phyloP scores from a whole-genome alignment of 2,329 filamentous ascomycete genomes.

The Alternaria sp. region DNA sequence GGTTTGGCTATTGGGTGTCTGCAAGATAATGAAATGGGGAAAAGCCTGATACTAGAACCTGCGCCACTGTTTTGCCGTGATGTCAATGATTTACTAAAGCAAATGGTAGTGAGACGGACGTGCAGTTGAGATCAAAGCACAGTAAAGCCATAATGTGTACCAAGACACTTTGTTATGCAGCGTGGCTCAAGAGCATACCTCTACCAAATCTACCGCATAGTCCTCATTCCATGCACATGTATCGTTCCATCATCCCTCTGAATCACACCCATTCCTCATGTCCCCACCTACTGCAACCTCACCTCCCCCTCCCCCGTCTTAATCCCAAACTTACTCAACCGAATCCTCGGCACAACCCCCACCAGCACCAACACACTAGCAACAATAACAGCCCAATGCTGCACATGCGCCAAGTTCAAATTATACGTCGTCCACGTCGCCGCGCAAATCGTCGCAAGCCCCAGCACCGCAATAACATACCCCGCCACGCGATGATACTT shows the following conservation, averaged over 20 bases:
- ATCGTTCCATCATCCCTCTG: no score
- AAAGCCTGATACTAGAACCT: no score
- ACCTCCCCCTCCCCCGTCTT: conserved; percentile 23
- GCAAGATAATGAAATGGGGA: no score
- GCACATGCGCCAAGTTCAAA: conserved; percentile 69
- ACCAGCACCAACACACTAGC: conserved; percentile 69
- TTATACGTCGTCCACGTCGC: conserved; percentile 81
- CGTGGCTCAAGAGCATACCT: no score
- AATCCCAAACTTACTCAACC: conserved; percentile 79
- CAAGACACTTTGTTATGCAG: neutral
- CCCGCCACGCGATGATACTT: conserved; percentile 86
- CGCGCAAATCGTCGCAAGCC: conserved; percentile 75
- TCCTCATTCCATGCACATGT: no score
- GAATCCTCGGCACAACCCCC: conserved; percentile 79
- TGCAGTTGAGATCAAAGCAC: no score
- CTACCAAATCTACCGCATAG: neutral
- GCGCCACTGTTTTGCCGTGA: no score
- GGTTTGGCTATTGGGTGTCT: no score
- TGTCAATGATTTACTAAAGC: no score
- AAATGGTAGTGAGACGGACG: no score
- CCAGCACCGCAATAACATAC: conserved; percentile 73
- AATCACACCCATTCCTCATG: neutral
- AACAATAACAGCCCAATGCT: conserved; percentile 77
- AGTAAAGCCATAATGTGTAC: no score
- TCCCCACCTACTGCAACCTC: neutral